Base-by-base conservation (phyloP, 2,329 filamentous ascomycete genomes). In the Penicillium frequentans region DNA sequence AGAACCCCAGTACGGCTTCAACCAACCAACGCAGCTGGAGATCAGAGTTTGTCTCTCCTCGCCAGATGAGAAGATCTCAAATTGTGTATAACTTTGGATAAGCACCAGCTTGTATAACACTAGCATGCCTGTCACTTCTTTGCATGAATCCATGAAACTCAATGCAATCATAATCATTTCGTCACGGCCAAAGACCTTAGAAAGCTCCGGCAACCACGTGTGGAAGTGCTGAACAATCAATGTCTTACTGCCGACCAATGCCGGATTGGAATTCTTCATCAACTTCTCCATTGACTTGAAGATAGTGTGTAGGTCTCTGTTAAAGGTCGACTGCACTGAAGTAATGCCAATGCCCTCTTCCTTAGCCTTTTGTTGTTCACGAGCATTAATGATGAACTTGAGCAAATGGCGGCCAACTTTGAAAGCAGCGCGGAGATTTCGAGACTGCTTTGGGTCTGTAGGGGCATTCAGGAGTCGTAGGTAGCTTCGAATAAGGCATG, bases 191-290 rank as follows among this genome's bases (percentile, higher is more conserved):
- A 98, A 82, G 37, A 95, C 81, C 1, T 88, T 86, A 0, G 86
- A 82, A 10, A 99, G 84, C 70, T 98, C 93, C 0, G 95, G 93
- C n/a, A 99, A 80, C 95, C 95, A 99, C 0, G 90, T 90, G 70
- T 98, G 93, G 72, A 98, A 96, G 72, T 98, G 91, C 74, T 99
- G 95, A 13, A 98, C 92, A 2, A 96, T 87, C 49, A 99, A 80
- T 0, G 95, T 98, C 76, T 99, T 96, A 61, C 90, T 98, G 33
- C 95, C 95, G 14, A 98, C 90, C 24, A 98, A 79, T 19, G 93
- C 87, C 0, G 95, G 90, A 2, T 91, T 90, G 1, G 87, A 82
- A 72, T 91, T 96, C 58, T 88, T 86, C 91, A 99, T 97, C 76
- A 99, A 85, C 16, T 84, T 82, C 74, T 98, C 92, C 24, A 99